A percentile compares a stretch with the other conserved stretches of the same genome.
phyloP scores from a whole-genome alignment of 1,139 yeast species.

The Geotrichum macrosporum region DNA sequence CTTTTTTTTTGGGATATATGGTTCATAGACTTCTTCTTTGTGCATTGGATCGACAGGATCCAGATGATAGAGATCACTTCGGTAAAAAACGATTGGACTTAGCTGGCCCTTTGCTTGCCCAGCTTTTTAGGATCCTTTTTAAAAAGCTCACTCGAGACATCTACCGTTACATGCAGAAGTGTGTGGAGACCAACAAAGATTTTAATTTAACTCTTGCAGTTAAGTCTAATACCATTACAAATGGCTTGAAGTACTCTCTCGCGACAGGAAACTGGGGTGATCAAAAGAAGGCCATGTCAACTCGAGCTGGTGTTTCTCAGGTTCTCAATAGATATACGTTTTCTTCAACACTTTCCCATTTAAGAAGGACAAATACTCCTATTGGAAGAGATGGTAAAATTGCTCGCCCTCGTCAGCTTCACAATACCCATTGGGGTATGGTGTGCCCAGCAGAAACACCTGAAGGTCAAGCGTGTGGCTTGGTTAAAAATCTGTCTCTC shows the following conservation, averaged over 20 bases:
- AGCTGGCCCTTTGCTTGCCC: slow-evolving; percentile 96
- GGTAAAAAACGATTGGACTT: slow-evolving; percentile 97
- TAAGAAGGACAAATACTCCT: slow-evolving; percentile 97
- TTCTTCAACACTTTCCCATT: slow-evolving; percentile 94
- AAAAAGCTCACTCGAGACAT: slow-evolving; percentile 92
- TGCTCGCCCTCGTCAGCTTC: slow-evolving; percentile 97
- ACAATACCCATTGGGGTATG: slow-evolving; percentile 99
- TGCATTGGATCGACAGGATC: slow-evolving; percentile 95
- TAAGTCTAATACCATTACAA: slow-evolving; percentile 93
- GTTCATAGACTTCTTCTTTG: slow-evolving; percentile 89
- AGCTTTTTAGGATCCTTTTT: slow-evolving; percentile 88
- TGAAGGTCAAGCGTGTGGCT: slow-evolving; percentile 99
- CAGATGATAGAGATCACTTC: slow-evolving; percentile 98
- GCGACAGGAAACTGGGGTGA: slow-evolving; percentile 99
- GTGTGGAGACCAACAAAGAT: slow-evolving; percentile 96
- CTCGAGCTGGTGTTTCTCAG: slow-evolving; percentile 99
- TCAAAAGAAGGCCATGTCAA: slow-evolving; percentile 97
- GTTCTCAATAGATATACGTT: slow-evolving; percentile 96
- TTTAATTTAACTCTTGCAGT: slow-evolving; percentile 95
- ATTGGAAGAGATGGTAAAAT: slow-evolving; percentile 98
- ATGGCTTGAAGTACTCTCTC: slow-evolving; percentile 92
- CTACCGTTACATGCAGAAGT: slow-evolving; percentile 96
- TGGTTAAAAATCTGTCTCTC: slow-evolving; percentile 89
- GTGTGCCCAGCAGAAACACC: slow-evolving; percentile 99
- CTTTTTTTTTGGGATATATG: slow-evolving; percentile 96